Conservation (phyloP, 768 basidiomycete genomes). For the Mycena indigotica region DNA sequence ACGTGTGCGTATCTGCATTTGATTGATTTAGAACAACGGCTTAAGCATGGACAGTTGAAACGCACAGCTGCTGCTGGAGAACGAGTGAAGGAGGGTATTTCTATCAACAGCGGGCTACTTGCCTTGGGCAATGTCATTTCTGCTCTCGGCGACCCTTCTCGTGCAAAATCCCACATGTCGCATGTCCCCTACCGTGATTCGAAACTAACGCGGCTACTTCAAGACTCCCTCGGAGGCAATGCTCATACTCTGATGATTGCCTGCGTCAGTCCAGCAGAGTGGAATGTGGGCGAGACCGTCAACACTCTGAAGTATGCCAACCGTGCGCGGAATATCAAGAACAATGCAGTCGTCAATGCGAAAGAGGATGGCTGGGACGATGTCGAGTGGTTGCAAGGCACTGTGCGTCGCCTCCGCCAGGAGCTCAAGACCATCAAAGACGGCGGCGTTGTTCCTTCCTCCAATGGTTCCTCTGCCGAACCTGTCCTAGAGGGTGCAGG, state of each 20-base stretch:
- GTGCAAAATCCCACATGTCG: constrained; percentile 79
- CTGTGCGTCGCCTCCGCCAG: constrained; percentile 80
- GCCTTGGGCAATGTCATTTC: constrained; percentile 99
- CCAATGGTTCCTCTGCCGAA: constrained; percentile 16
- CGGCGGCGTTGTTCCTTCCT: constrained; percentile 43
- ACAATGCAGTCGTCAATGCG: constrained; percentile 87
- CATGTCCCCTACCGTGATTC: constrained; percentile 99
- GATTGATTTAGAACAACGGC: constrained; percentile 10
- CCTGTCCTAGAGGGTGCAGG: constrained; percentile 57
- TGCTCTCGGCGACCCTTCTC: constrained; percentile 90
- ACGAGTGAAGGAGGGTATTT: constrained; percentile 97
- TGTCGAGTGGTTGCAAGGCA: constrained; percentile 91
- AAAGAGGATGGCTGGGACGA: constrained; percentile 99
- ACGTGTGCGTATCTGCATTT: constrained; percentile 55
- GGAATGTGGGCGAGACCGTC: constrained; percentile 91
- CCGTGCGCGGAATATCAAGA: constrained; percentile 96
- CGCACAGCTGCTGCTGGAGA: constrained; percentile 95
- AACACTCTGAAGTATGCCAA: constrained; percentile 97
- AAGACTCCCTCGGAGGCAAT: constrained; percentile 97
- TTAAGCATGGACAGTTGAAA: constrained; percentile 65
- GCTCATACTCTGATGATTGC: constrained; percentile 99
- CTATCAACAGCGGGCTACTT: constrained; percentile 94
- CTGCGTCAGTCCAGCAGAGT: constrained; percentile 94
- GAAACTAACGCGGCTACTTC: constrained; percentile 92
- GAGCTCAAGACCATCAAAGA: constrained; percentile 84